These are phyloP conservation scores for Dalbergia oliveri DNA, from an alignment of 306 rosid genomes.

Conservation along the genomic window DNA sequence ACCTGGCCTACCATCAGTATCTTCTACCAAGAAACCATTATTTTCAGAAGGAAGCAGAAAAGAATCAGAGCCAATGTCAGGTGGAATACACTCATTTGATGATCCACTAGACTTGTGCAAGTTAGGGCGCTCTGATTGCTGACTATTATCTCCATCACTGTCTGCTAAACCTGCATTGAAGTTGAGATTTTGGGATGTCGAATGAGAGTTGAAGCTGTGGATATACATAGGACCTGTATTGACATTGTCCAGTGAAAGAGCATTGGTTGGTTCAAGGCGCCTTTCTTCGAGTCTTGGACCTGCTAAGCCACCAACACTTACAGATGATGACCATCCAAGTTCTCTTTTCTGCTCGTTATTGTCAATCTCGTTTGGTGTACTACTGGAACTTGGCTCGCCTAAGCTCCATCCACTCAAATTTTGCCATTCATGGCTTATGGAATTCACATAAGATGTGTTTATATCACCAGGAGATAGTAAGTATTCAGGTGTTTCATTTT, in stretches of 20 bases:
- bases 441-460: constrained; percentile 62
- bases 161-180: constrained; percentile 69
- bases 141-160: constrained; percentile 52
- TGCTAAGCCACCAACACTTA: constrained; percentile 54
- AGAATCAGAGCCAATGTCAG: constrained; percentile 59
- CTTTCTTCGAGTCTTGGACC: constrained; percentile 69
- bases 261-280: constrained; percentile 61
- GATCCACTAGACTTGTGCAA: constrained; percentile 69
- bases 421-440: constrained; percentile 66
- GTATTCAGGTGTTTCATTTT: constrained; percentile 62
- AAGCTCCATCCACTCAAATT: constrained; percentile 80
- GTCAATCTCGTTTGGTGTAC: constrained; percentile 54
- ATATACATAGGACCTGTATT: constrained; percentile 60
- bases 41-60: constrained; percentile 69
- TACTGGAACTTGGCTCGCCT: constrained; percentile 89
- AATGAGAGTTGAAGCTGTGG: constrained; percentile 62
- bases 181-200: constrained; percentile 64
- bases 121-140: constrained; percentile 59
- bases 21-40: constrained; percentile 57
- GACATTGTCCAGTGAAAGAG: constrained; percentile 61
- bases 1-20: constrained; percentile 71
- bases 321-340: constrained; percentile 74
- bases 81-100: constrained; percentile 59
- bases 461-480: constrained; percentile 65
- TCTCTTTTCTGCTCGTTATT: constrained; percentile 74